Evolutionary conservation across 83 land plant genomes (phyloP), one percentile per base, ranked within the genome.

Genomic region (Diphasiastrum complanatum): DNA sequence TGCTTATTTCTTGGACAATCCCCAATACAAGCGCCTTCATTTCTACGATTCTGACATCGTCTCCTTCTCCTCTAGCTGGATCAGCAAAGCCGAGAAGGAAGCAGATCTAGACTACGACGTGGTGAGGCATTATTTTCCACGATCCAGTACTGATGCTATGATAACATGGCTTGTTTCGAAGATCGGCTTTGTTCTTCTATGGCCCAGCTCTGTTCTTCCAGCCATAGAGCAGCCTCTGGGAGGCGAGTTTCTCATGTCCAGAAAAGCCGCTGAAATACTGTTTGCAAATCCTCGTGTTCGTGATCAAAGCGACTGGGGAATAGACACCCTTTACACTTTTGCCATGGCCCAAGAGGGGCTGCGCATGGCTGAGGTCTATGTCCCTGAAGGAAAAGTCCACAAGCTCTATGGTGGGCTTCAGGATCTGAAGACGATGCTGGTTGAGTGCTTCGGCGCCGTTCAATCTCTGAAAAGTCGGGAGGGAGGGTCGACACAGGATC

Each of bases 271-370:
- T 2, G 69, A 66, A 23, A 32, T 54, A 0, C 66, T 66, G 26
- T 56, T 20, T 46, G 18, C 5, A 3, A 64, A 66, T 30, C 69
- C 4, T 12, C 69, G 69, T 20, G 69, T 66, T 22, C 66, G 62
- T 33, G 32, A 22, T 8, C 69, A 66, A 28, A 53, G 63, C 27
- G 69, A 66, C 66, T 66, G 69, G 69, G 69, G 69, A 4, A 66
- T 66, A 41, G 69, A 66, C 47, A 66, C 69, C 1, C 66, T 66
- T n/a, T 66, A 66, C 69, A 66, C 69, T 8, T 66, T 66, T 31
- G 63, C 55, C 16, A 38, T 26, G n/a, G 69, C 58, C 0, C 69
- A 66, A 34, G 19, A 53, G 1, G 69, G 69, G 16, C 31, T 66
- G 1, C 62, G 58, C 47, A n/a, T 66, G 0, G 62, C 69, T 1